Conservation (phyloP, 805 yeast genomes). For the Suhomyces prunicola region DNA sequence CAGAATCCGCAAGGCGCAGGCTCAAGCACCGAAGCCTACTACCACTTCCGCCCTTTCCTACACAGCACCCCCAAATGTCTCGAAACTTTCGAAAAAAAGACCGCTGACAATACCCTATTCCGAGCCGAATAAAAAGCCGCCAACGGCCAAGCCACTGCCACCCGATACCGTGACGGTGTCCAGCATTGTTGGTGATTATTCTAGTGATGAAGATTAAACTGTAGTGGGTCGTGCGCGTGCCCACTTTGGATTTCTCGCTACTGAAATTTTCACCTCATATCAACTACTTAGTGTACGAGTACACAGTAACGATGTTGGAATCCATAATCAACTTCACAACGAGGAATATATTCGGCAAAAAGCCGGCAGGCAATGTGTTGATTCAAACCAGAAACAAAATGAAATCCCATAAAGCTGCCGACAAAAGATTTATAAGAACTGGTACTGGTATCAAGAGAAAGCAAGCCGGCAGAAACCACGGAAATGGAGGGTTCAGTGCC, state of each 20-base stretch:
- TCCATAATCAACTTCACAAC: neutral
- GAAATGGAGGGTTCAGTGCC: constrained; percentile 84
- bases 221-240: neutral
- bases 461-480: constrained; percentile 85
- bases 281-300: neutral
- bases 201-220: neutral
- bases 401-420: constrained; percentile 85
- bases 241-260: neutral
- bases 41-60: neutral
- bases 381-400: constrained; percentile 45
- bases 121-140: neutral
- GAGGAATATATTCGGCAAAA: constrained; percentile 14
- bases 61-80: neutral
- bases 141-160: neutral
- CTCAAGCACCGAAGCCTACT: neutral
- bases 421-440: constrained; percentile 79
- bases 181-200: constrained; percentile 1
- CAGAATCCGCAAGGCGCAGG: neutral
- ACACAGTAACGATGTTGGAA: neutral
- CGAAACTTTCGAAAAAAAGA: neutral
- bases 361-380: constrained; percentile 20
- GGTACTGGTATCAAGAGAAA: constrained; percentile 56
- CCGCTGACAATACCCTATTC: neutral
- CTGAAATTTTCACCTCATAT: neutral
- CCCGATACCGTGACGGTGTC: neutral